These are phyloP conservation scores for Colletotrichum ledebouriae DNA, from an alignment of 2,329 filamentous ascomycete genomes.

Conservation along the genomic window DNA sequence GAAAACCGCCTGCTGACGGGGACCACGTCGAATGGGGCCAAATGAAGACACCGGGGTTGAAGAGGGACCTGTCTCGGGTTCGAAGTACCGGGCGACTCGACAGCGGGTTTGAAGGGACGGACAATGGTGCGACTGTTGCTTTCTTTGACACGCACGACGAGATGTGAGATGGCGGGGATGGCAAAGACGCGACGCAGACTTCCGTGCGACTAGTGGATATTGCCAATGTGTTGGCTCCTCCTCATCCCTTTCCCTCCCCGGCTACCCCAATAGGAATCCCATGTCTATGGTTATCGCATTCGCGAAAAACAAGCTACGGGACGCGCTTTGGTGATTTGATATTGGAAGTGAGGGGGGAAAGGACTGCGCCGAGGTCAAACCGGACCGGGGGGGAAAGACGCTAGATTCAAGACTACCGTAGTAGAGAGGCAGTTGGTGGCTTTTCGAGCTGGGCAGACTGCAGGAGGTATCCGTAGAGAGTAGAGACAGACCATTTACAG, in stretches of 20 bases:
- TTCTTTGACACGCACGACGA: too few relatives aligned
- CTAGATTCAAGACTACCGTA: neutral
- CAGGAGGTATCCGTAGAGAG: neutral
- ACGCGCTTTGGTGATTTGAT: constrained; percentile 17
- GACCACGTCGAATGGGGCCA: neutral
- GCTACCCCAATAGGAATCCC: constrained; percentile 7
- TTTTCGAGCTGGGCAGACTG: neutral
- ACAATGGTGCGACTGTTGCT: too few relatives aligned
- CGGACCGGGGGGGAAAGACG: constrained; percentile 6
- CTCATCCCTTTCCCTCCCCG: too few relatives aligned
- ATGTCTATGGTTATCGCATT: constrained; percentile 20
- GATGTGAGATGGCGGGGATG: too few relatives aligned
- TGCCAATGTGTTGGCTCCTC: too few relatives aligned
- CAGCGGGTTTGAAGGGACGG: neutral
- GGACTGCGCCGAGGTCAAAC: constrained; percentile 28
- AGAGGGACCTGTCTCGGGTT: constrained; percentile 15
- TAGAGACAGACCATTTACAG: constrained; percentile 11
- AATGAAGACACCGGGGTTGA: neutral
- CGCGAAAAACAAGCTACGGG: neutral
- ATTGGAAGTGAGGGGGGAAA: constrained; percentile 23
- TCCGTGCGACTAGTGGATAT: too few relatives aligned
- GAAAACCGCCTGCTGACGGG: neutral
- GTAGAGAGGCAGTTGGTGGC: constrained; percentile 8
- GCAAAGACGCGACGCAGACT: too few relatives aligned
- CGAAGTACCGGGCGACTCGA: neutral